Base-by-base conservation (phyloP, 2,329 filamentous ascomycete genomes). In the Diplocarpon mali region DNA sequence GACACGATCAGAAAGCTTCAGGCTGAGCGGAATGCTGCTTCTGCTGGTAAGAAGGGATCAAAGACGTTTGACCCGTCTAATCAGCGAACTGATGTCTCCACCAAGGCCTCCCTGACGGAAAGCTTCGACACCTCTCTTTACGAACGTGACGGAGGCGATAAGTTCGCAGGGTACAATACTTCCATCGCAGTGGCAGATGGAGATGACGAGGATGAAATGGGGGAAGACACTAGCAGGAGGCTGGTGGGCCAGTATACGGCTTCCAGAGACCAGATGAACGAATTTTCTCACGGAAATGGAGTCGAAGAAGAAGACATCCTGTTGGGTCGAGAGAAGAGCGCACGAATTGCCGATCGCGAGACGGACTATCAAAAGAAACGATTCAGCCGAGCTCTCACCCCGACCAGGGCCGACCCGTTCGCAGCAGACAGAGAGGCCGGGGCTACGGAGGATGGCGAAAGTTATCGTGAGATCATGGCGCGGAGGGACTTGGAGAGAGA, bases 301-400 rank as follows among this genome's bases (percentile, higher is more conserved):
- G 86, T 90, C 20, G 90, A 94, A 62, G 90, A 95, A 66, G 87
- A 90, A 47, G 93, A 98, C 59, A 82, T 90, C 6, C 71, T 98
- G 51, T 74, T 88, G 40, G 85, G 83, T 36, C 78, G 77, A 55
- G 92, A 96, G 70, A 85, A 90, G 67, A 85, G 87, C 63, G 88
- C 84, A 46, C 82, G 90, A 57, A 96, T 98, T 60, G 73, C 82
- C 49, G 90, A 93, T 62, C 83, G 92, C 59, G 90, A 96, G 70
- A 93, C 88, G 52, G 90, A 96, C 61, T 98, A 98, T 63, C 93
- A 98, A 67, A 95, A 94, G 68, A 85, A 89, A 54, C 80, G 89
- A 48, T 93, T 94, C 64, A 82, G 95, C 62, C 87, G 92, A 50
- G 80, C 78, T 42, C 72, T 96, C 51, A 92, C 87, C 16, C 88